These are phyloP conservation scores for Cutaneotrichosporon arboriforme DNA, from an alignment of 1,284 basidiomycete species.

Conservation along the genomic window DNA sequence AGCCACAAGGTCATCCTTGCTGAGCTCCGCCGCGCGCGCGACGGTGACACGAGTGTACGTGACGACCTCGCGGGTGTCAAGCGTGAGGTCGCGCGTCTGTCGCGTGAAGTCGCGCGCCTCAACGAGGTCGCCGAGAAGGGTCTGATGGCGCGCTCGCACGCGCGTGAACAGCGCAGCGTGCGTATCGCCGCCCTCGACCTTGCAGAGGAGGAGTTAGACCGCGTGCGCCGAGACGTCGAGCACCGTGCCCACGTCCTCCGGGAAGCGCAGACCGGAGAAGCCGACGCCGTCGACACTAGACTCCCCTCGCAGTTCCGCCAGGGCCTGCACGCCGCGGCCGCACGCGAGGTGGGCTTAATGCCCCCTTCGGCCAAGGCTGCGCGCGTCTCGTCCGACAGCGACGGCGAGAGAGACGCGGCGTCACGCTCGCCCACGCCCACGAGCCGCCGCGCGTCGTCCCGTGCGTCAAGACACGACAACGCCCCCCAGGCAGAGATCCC, in stretches of 20 bases:
- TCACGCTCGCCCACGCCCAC: neutral
- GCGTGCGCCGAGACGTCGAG: slow-evolving; percentile 25
- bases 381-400: slow-evolving; percentile 6
- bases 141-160: slow-evolving; percentile 58
- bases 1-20: slow-evolving; percentile 61
- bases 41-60: slow-evolving; percentile 16
- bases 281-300: neutral
- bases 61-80: slow-evolving; percentile 58
- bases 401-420: slow-evolving; percentile 2
- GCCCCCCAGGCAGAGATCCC: too few species aligned
- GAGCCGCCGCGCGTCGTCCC: neutral
- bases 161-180: slow-evolving; percentile 14
- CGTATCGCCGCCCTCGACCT: slow-evolving; percentile 16
- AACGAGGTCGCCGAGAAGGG: slow-evolving; percentile 76
- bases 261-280: too few species aligned
- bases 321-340: slow-evolving; percentile 34
- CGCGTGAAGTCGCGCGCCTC: slow-evolving; percentile 73
- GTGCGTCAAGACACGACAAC: neutral
- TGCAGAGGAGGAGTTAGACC: slow-evolving; percentile 30
- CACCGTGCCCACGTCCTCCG: neutral
- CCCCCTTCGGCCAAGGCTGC: slow-evolving; percentile 16
- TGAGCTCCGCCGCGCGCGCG: slow-evolving; percentile 54
- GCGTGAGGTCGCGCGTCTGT: slow-evolving; percentile 54
- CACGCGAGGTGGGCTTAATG: slow-evolving; percentile 17
- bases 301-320: slow-evolving; percentile 36